Base-by-base conservation (phyloP, 1,284 basidiomycete species). In the Cryptococcus floricola region DNA sequence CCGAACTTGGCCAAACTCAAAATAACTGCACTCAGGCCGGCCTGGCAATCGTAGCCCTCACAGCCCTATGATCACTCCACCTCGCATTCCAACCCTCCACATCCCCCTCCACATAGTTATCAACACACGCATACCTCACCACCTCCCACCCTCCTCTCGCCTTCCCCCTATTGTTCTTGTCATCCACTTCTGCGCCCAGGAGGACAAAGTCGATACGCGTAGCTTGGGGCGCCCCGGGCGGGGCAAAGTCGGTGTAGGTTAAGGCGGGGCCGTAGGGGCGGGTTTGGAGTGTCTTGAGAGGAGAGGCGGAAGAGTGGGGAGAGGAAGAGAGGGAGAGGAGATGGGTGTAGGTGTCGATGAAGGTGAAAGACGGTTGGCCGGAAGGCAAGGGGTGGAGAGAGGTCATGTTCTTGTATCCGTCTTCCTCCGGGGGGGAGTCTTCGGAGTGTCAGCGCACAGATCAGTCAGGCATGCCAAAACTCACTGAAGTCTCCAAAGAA, bases 401-500 rank as follows among this genome's bases (percentile, higher is more conserved):
- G 9, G 67, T 68, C 42, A 77, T 69, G 50, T 70, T 65, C 53
- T 70, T 65, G 65, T 75, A 77, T 5, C 74, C 74, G 10, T 65
- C 60, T 62, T 75, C 74, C 5, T 63, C 41, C 1, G 65, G 58
- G 5, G 74, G 74, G 8, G 76, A 77, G 56, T 77, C n/a, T 51
- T 23, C 27, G 1, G 28, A 18, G 42, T 50, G n/a, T 47, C 38
- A 42, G 16, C 16, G 23, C 25, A 39, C 43, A 18, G 34, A 45
- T 10, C 28, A 34, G 4, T 31, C 50, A 6, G 23, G 44, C 13
- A 34, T 9, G 13, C 18, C 31, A 44, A 4, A 25, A 61, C 75
- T 57, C 48, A 75, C 74, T 76, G 25, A 77, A 69, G 56, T 77
- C 74, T 1, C 75, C 75, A 45, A 74, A 62, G 12, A 77, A 63